Percentiles rank a stretch among this genome's conserved stretches.
Conservation (phyloP, 371 early-diverging fungal species). For the Umbelopsis sp. region DNA sequence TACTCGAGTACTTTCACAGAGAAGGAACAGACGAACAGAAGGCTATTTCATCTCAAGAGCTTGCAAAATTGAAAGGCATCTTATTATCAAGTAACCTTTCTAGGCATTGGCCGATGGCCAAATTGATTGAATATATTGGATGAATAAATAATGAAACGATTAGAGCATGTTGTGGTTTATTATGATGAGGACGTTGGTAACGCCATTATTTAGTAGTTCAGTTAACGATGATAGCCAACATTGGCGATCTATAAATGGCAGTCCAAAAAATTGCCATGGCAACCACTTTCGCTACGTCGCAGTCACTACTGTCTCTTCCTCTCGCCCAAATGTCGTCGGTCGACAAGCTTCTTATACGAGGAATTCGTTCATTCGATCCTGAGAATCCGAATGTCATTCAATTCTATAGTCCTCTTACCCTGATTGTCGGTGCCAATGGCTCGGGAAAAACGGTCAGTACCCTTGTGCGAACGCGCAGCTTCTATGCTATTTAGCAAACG, state of each 20-base stretch:
- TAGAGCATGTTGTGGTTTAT: too few species aligned
- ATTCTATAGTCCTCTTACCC: slow-evolving; percentile 93
- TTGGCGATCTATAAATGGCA: too few species aligned
- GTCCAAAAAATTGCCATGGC: too few species aligned
- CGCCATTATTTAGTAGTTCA: too few species aligned
- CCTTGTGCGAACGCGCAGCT: slow-evolving; percentile 16
- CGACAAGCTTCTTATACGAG: slow-evolving; percentile 84
- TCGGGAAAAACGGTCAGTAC: slow-evolving; percentile 91
- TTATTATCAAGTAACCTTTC: not conserved
- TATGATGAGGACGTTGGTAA: too few species aligned
- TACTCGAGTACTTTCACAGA: not conserved
- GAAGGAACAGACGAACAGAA: not conserved
- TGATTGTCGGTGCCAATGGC: slow-evolving; percentile 99
- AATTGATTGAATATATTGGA: slow-evolving; percentile 4
- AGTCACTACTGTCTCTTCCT: slow-evolving; percentile 2
- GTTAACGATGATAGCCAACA: too few species aligned
- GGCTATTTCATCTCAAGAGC: not conserved
- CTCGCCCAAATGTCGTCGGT: slow-evolving; percentile 64
- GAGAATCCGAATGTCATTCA: slow-evolving; percentile 80
- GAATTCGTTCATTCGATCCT: slow-evolving; percentile 96
- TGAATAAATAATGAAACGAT: not conserved
- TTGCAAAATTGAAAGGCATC: not conserved
- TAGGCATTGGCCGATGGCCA: not conserved
- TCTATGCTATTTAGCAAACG: not conserved
- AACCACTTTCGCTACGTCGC: not conserved